Evolutionary conservation across 768 basidiomycete species (phyloP), one percentile per base, ranked within the genome.

Genomic region (Tylopilus balloui): DNA sequence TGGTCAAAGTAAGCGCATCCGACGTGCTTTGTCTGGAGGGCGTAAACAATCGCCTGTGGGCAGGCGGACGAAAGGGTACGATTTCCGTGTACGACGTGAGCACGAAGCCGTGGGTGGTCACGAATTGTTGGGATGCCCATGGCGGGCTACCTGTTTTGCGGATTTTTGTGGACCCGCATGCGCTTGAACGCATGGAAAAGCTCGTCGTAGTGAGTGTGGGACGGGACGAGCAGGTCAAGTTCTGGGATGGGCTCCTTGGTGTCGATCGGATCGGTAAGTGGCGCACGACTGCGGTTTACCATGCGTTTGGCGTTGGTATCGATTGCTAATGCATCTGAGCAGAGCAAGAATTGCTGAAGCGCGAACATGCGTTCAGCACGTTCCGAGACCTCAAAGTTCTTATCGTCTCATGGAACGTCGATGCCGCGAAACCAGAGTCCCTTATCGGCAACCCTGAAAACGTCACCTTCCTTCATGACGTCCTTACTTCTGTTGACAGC

Each of bases 201-300:
- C 63, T 95, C 42, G 78, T 78, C 42, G 90, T 95, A 9, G 75
- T 79, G 55, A 93, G 88, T 61, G 72, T 82, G 46, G 90, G 87
- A 13, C 72, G 79, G 48, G 92, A 88, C 64, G 88, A 84, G 58
- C 71, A 73, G 41, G 55, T 96, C 38, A 75, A 76, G 54, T 77
- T 91, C 45, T 97, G 94, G 95, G 95, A 98, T 64, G 95, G 94
- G 0, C 66, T 96, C 36, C 69, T 96, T 29, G 83, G 84, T 11
- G 72, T 77, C 14, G 87, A 94, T 60, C 92, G 90, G 87, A 80
- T 94, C 46, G 90, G 92, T 94, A 55, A 66, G 84, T 77, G 25
- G 38, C 24, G 14, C 11, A 7, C 17, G n/a, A n/a, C 17, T 9
- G 28, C 15, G 24, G 25, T 19, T 35, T 40, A 48, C 38, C 10